These are phyloP conservation scores for Fusarium tricinctum DNA, from an alignment of 2,329 filamentous ascomycete species.

Conservation along the genomic window DNA sequence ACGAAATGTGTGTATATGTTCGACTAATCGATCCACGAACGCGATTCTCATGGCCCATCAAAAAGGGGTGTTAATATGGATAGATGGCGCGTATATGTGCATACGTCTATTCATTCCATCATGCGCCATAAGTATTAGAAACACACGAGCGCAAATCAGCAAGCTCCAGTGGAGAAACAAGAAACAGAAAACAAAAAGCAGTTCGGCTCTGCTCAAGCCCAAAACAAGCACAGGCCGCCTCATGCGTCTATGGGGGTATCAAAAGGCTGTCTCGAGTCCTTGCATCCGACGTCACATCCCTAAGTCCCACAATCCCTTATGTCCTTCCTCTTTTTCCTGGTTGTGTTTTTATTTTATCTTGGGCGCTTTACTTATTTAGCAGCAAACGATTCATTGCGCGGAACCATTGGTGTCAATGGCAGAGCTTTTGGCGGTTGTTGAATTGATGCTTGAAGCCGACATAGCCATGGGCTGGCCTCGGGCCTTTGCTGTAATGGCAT, in stretches of 20 bases:
- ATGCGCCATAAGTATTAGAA: constrained; percentile 17
- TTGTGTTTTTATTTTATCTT: background rate
- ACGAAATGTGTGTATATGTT: constrained; percentile 20
- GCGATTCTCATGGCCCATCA: background rate
- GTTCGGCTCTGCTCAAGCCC: constrained; percentile 33
- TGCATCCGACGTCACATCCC: constrained; percentile 42
- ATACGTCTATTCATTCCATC: constrained; percentile 29
- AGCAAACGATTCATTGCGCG: constrained; percentile 51
- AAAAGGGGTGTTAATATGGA: no score
- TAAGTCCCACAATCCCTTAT: constrained; percentile 10
- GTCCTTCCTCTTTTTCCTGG: constrained; percentile 1
- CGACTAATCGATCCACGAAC: background rate
- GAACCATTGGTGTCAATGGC: constrained; percentile 60
- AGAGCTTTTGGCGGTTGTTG: constrained; percentile 51
- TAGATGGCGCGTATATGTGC: background rate
- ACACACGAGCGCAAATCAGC: constrained; percentile 10
- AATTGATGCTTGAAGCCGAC: constrained; percentile 44
- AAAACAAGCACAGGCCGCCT: constrained; percentile 44
- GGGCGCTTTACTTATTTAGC: background rate
- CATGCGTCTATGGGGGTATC: constrained; percentile 55
- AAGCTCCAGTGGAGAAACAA: constrained; percentile 20
- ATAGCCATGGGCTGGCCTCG: constrained; percentile 58
- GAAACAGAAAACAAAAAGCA: constrained; percentile 43
- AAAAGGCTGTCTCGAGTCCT: constrained; percentile 50
- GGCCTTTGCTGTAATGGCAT: constrained; percentile 66